Evolutionary conservation across 1,284 basidiomycete genomes (phyloP).

Genomic region (Pyrrhoderma noxium): DNA sequence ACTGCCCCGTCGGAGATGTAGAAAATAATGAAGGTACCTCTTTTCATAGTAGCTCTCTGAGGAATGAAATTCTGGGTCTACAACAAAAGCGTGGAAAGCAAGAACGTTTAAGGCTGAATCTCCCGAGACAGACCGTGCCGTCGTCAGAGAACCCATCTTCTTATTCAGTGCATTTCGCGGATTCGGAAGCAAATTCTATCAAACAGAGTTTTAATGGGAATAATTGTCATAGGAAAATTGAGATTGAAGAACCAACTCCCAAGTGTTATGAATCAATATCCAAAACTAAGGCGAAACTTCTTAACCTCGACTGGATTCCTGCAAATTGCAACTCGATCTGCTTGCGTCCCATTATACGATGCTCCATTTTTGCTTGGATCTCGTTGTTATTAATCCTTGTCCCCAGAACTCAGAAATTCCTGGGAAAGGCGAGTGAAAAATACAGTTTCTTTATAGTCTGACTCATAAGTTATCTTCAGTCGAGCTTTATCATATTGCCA

Average conservation of each 20-base stretch:
- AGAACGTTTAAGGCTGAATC: background rate
- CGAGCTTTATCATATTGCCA: slow-evolving; percentile 26
- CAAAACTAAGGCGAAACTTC: no score
- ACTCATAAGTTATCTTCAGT: slow-evolving; percentile 24
- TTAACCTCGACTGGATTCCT: background rate
- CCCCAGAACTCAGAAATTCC: slow-evolving; percentile 18
- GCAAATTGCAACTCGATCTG: background rate
- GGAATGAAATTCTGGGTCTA: background rate
- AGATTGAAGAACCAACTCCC: no score
- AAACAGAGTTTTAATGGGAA: slow-evolving; percentile 41
- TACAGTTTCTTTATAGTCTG: slow-evolving; percentile 27
- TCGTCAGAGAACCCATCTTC: background rate
- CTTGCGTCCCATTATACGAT: slow-evolving; percentile 24
- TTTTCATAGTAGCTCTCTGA: no score
- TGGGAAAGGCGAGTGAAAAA: slow-evolving; percentile 22
- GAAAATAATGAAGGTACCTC: no score
- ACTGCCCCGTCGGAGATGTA: no score
- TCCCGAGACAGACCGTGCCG: background rate
- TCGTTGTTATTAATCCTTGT: slow-evolving; percentile 26
- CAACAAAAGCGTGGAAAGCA: slow-evolving; percentile 2
- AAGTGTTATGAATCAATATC: no score
- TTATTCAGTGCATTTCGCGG: slow-evolving; percentile 1
- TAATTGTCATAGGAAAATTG: slow-evolving; percentile 21
- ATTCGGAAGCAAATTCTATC: background rate
- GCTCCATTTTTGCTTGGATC: slow-evolving; percentile 27